Percentiles rank a stretch among this genome's conserved stretches.
Conservation (phyloP, 768 basidiomycete species). For the Amanita rubescens region DNA sequence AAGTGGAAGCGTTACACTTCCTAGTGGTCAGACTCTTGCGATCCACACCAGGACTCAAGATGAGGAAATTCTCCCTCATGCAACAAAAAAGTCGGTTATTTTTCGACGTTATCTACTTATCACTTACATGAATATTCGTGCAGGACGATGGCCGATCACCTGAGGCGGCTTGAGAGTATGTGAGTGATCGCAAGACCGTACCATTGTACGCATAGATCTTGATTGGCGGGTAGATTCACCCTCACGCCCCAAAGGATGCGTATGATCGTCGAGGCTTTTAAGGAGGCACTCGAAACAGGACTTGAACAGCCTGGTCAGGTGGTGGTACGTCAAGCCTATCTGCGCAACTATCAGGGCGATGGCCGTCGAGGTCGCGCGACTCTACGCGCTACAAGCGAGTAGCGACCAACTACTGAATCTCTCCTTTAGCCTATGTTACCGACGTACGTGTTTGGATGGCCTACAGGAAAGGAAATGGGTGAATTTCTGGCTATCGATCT, state of each 20-base stretch:
- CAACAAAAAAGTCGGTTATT: conserved; percentile 70
- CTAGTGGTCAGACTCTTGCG: conserved; percentile 72
- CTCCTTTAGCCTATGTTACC: conserved; percentile 83
- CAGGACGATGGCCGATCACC: conserved; percentile 91
- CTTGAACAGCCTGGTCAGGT: conserved; percentile 75
- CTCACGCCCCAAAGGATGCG: conserved; percentile 88
- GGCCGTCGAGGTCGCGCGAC: background rate
- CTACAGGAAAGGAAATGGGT: conserved; percentile 81
- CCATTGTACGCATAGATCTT: background rate
- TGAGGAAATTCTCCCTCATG: conserved; percentile 85
- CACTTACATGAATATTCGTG: conserved; percentile 10
- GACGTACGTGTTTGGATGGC: conserved; percentile 95
- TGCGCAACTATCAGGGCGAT: background rate
- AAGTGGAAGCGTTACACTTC: conserved; percentile 65
- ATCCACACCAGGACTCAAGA: conserved; percentile 86
- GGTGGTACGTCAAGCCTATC: conserved; percentile 58
- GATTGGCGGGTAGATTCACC: conserved; percentile 50
- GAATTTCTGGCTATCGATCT: conserved; percentile 88
- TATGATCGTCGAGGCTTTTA: conserved; percentile 95
- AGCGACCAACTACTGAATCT: conserved; percentile 7
- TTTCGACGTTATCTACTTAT: conserved; percentile 18
- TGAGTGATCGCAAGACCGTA: conserved; percentile 32
- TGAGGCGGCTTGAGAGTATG: conserved; percentile 84
- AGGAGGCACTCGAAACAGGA: conserved; percentile 84
- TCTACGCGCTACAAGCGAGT: background rate